Conservation (phyloP, 768 basidiomycete genomes). For the Termitomyces sp. region DNA sequence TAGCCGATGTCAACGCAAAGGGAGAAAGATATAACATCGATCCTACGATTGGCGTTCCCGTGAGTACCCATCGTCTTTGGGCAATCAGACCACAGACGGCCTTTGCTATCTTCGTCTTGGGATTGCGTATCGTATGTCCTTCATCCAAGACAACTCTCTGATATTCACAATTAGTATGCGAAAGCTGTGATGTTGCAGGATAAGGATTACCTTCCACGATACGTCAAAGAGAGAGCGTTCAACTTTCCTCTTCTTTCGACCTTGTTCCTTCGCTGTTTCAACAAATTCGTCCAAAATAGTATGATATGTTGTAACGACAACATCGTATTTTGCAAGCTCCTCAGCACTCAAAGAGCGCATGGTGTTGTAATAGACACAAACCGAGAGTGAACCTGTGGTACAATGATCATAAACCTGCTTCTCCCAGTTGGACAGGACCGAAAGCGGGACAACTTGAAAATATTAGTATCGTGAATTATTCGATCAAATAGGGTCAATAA, state of each 20-base stretch:
- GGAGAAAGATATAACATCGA: not conserved
- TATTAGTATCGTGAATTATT: not conserved
- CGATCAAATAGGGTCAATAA: not conserved
- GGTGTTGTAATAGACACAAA: constrained; percentile 67
- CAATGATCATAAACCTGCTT: constrained; percentile 79
- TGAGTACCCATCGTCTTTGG: constrained; percentile 74
- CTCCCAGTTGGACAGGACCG: constrained; percentile 85
- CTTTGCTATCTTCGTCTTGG: constrained; percentile 77
- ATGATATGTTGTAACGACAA: constrained; percentile 84
- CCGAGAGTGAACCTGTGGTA: constrained; percentile 40
- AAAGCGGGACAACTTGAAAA: constrained; percentile 67
- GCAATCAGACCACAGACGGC: constrained; percentile 59
- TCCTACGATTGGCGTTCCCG: constrained; percentile 87
- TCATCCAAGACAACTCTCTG: constrained; percentile 80
- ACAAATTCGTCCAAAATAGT: constrained; percentile 55
- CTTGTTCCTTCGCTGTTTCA: constrained; percentile 19
- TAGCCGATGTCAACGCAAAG: not conserved
- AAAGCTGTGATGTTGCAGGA: not conserved
- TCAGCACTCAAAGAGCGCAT: constrained; percentile 53
- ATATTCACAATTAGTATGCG: not conserved
- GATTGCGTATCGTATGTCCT: constrained; percentile 83
- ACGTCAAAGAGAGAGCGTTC: constrained; percentile 58
- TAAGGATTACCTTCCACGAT: constrained; percentile 66
- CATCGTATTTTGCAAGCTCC: constrained; percentile 61
- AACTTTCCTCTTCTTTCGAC: constrained; percentile 59